Percentiles rank a stretch among this genome's conserved stretches.
phyloP scores from a whole-genome alignment of 2,329 filamentous ascomycete genomes.

The Scytalidium lignicola region DNA sequence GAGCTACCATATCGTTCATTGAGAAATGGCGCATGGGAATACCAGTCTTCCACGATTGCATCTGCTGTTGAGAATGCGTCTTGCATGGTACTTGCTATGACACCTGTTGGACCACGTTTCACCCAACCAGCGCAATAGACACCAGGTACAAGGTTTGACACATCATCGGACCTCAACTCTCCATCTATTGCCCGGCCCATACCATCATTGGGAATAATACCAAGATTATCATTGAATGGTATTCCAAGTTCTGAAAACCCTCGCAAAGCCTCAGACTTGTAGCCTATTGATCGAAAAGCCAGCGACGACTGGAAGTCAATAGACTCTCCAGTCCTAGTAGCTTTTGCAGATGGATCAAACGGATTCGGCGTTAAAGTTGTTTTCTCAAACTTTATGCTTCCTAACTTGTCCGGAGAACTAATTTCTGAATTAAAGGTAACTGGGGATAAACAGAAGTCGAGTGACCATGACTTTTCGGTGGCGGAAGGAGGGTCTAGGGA shows the following conservation, averaged over 20 bases:
- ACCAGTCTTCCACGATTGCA: constrained; percentile 76
- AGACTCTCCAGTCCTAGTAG: constrained; percentile 43
- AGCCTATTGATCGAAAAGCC: constrained; percentile 92
- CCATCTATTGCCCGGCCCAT: constrained; percentile 60
- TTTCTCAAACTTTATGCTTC: constrained; percentile 62
- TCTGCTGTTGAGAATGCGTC: constrained; percentile 91
- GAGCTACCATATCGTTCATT: constrained; percentile 35
- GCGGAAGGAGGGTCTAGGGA: constrained; percentile 42
- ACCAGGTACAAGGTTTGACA: constrained; percentile 47
- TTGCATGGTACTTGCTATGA: constrained; percentile 93
- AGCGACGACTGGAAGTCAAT: constrained; percentile 58
- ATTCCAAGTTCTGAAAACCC: constrained; percentile 71
- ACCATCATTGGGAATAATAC: constrained; percentile 78
- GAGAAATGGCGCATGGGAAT: constrained; percentile 39
- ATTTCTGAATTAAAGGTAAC: constrained; percentile 47
- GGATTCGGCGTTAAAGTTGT: constrained; percentile 50
- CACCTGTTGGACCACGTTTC: constrained; percentile 87
- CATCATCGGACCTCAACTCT: constrained; percentile 8
- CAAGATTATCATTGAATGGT: constrained; percentile 68
- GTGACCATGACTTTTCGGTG: constrained; percentile 67
- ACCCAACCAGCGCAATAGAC: constrained; percentile 96
- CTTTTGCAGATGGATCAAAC: constrained; percentile 47
- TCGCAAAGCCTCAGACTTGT: constrained; percentile 72
- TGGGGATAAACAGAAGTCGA: constrained; percentile 83
- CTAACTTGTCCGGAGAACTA: constrained; percentile 47